phyloP scores from a whole-genome alignment of 2,329 filamentous ascomycete species.

The Amesomyces nigricolor region DNA sequence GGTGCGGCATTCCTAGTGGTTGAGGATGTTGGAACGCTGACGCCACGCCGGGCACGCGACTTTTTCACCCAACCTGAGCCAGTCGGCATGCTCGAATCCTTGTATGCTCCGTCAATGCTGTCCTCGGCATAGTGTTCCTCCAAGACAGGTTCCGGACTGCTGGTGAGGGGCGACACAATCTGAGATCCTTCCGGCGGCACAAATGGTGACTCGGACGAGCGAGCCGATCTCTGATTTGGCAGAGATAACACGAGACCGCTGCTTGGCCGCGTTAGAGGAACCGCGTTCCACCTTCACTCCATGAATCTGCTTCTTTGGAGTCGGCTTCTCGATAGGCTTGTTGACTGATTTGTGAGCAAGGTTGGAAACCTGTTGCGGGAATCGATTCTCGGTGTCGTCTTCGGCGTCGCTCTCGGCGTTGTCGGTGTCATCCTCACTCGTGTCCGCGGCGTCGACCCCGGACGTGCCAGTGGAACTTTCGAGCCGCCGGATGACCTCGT shows the following conservation, averaged over 20 bases:
- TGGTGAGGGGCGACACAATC: constrained; percentile 34
- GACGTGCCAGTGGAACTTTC: constrained; percentile 31
- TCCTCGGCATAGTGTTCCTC: constrained; percentile 37
- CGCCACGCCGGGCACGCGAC: constrained; percentile 5
- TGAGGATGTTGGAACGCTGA: constrained; percentile 10
- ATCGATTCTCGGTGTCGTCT: constrained; percentile 25
- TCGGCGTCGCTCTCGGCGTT: constrained; percentile 26
- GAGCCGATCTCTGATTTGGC: neutral
- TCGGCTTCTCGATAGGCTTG: constrained; percentile 23
- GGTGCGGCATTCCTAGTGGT: constrained; percentile 5
- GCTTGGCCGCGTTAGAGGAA: neutral
- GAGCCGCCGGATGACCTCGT: constrained; percentile 40
- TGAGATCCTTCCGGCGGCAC: constrained; percentile 34
- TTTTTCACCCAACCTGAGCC: constrained; percentile 24
- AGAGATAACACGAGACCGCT: neutral
- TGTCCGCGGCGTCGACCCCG: constrained; percentile 26
- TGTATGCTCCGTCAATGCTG: constrained; percentile 32
- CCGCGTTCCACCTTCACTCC: constrained; percentile 13
- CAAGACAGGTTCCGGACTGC: constrained; percentile 31
- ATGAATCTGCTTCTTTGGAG: constrained; percentile 2
- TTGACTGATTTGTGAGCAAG: constrained; percentile 14
- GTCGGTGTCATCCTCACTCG: constrained; percentile 24
- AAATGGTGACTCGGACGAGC: constrained; percentile 20
- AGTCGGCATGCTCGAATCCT: constrained; percentile 14
- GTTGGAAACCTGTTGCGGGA: constrained; percentile 2